Base-by-base conservation (phyloP, 495 filamentous ascomycete genomes). In the Penicillium atrosanguineum region DNA sequence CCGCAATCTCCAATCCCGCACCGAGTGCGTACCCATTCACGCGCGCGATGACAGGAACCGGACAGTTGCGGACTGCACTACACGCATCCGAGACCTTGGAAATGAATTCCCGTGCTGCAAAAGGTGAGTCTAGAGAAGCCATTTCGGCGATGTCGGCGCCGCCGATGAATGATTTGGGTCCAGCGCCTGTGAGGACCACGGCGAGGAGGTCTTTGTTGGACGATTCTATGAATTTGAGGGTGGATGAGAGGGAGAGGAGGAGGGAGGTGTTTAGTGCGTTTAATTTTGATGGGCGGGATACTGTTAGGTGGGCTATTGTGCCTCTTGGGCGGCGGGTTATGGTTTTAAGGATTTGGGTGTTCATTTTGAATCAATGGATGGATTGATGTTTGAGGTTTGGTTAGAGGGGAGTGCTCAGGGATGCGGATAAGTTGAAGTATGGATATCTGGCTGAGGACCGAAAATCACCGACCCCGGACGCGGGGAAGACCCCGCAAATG, bases 11-110 rank as follows among this genome's bases (percentile, higher is more conserved):
- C 37, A 61, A 41, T 4, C 57, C 61, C 4, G 57, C 61, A 7
- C 63, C 63, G 8, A 64, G 55, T 12, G 63, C 57, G 49, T 50
- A 67, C 29, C 63, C 61, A 37, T 67, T 67, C 1, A 64, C 46
- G 9, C 58, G 29, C 38, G 34, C 61, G 46, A 67, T 64, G 7
- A 64, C 61, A 0, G 61, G 63, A 2, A 60, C 57, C 3, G 58
- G 61, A 53, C 61, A 64, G 3, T 53, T 38, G 0, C 63, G 46
- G 2, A 64, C 15, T 41, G 52, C 51, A 6, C 38, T 28, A 54
- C 60, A 67, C 11, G 57, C 57, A 2, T 3, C 31, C 18, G 61
- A 62, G 25, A 67, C 57, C 18, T 41, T 49, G 15, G 55, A 42
- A 37, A 67, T 67, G 44, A 64, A 67, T 1, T 34, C 12, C 0